Evolutionary conservation across 139 green algal genomes (phyloP).

Genomic region (Picochlorum sp.): DNA sequence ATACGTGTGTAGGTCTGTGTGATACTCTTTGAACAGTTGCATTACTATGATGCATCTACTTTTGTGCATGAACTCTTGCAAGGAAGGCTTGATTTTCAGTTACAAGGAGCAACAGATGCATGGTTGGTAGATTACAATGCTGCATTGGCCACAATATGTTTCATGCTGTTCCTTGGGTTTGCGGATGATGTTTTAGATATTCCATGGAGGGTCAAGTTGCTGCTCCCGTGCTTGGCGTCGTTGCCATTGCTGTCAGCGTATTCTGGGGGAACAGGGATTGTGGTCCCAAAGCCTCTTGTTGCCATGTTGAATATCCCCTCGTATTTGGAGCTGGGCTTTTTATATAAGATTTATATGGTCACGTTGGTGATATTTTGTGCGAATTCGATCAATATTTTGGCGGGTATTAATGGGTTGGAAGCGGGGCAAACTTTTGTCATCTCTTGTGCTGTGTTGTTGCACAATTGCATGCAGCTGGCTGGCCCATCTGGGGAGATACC

Average conservation of each 20-base stretch:
- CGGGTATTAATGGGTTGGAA: constrained; percentile 94
- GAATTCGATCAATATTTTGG: constrained; percentile 98
- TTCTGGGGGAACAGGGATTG: constrained; percentile 65
- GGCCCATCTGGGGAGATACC: constrained; percentile 12
- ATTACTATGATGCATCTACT: constrained; percentile 68
- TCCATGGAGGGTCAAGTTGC: constrained; percentile 91
- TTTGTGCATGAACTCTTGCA: constrained; percentile 19
- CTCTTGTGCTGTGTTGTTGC: constrained; percentile 65
- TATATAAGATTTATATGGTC: constrained; percentile 96
- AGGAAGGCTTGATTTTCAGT: not conserved
- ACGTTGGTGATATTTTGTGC: constrained; percentile 91
- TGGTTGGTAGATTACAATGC: constrained; percentile 99
- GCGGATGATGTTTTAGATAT: constrained; percentile 98
- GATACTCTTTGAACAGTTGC: constrained; percentile 84
- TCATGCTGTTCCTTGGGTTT: constrained; percentile 99
- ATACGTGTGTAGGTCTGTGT: constrained; percentile 50
- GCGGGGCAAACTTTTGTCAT: constrained; percentile 92
- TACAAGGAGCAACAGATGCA: constrained; percentile 24
- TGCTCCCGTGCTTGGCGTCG: constrained; percentile 79
- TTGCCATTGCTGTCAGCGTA: constrained; percentile 90
- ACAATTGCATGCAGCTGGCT: constrained; percentile 64
- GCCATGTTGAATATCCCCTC: constrained; percentile 19
- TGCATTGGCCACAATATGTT: constrained; percentile 88
- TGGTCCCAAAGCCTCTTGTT: constrained; percentile 67
- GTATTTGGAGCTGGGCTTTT: constrained; percentile 70